These are phyloP conservation scores for Xylariaceae sp. DNA, from an alignment of 2,329 filamentous ascomycete genomes.

Conservation along the genomic window DNA sequence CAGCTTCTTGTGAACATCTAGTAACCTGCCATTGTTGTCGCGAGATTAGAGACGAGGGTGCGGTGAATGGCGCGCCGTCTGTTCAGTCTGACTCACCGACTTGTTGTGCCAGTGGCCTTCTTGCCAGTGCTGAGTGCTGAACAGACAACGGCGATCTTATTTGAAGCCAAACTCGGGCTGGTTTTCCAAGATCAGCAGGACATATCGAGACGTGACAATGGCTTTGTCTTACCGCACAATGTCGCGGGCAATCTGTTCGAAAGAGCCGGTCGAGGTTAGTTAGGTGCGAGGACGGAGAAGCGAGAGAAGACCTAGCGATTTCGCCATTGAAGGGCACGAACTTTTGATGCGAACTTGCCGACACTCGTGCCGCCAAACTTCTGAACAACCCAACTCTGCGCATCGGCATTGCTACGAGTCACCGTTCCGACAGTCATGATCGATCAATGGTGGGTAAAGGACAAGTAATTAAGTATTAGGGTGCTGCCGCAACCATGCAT, in stretches of 20 bases:
- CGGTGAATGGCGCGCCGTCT: not conserved
- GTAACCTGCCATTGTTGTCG: conserved; percentile 38
- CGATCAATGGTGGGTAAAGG: conserved; percentile 1
- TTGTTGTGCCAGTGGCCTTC: conserved; percentile 92
- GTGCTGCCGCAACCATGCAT: conserved; percentile 1
- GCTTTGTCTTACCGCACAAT: conserved; percentile 54
- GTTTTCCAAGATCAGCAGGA: conserved; percentile 17
- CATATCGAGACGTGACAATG: conserved; percentile 14
- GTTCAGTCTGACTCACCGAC: conserved; percentile 59
- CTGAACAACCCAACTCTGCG: conserved; percentile 73
- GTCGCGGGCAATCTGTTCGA: conserved; percentile 54
- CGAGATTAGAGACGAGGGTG: conserved; percentile 12
- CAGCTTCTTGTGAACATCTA: conserved; percentile 56
- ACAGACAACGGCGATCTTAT: conserved; percentile 87
- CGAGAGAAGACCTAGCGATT: not conserved
- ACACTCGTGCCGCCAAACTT: conserved; percentile 96
- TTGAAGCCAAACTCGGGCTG: conserved; percentile 57
- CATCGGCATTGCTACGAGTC: conserved; percentile 29
- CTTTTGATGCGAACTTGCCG: conserved; percentile 80
- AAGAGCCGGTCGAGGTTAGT: conserved; percentile 16
- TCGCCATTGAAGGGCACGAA: conserved; percentile 35
- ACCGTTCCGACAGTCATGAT: conserved; percentile 19
- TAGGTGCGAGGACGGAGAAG: not conserved
- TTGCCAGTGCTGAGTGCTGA: conserved; percentile 92
- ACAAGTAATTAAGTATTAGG: not conserved